Evolutionary conservation across 805 yeast species (phyloP).

Genomic region (Metschnikowia dekortorum): DNA sequence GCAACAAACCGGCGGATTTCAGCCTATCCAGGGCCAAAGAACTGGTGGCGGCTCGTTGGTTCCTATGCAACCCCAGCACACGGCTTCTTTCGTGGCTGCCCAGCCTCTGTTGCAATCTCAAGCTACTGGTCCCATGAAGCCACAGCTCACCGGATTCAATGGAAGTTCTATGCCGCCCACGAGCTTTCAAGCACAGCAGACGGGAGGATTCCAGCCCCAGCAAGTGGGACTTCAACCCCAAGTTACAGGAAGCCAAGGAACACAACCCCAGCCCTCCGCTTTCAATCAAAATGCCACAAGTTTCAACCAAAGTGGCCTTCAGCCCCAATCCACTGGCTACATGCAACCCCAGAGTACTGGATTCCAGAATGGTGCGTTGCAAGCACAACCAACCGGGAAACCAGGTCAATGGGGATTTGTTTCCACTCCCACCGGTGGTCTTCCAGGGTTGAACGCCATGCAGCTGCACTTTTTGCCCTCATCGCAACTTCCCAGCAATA

Average conservation of each 20-base stretch:
- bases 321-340: conserved; percentile 55
- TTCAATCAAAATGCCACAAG: not conserved
- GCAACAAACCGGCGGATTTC: conserved; percentile 42
- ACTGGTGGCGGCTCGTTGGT: conserved; percentile 44
- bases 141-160: conserved; percentile 18
- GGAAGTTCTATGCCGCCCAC: conserved; percentile 12
- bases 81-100: conserved; percentile 52
- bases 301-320: conserved; percentile 21
- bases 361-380: conserved; percentile 20
- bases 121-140: conserved; percentile 32
- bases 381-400: conserved; percentile 56
- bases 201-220: conserved; percentile 19
- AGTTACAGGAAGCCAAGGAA: conserved; percentile 21
- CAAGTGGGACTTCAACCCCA: conserved; percentile 12
- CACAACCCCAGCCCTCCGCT: too few species aligned
- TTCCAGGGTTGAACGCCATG: conserved; percentile 67
- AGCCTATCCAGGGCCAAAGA: conserved; percentile 25
- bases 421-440: conserved; percentile 62
- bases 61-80: conserved; percentile 60
- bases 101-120: conserved; percentile 22
- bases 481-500: conserved; percentile 32
- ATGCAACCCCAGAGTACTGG: not conserved
- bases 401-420: conserved; percentile 84
- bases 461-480: conserved; percentile 63
- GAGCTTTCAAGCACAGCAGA: conserved; percentile 13